Percentiles rank a stretch among this genome's conserved stretches.
phyloP scores from a whole-genome alignment of 805 yeast species.

The Yamadazyma sp. region DNA sequence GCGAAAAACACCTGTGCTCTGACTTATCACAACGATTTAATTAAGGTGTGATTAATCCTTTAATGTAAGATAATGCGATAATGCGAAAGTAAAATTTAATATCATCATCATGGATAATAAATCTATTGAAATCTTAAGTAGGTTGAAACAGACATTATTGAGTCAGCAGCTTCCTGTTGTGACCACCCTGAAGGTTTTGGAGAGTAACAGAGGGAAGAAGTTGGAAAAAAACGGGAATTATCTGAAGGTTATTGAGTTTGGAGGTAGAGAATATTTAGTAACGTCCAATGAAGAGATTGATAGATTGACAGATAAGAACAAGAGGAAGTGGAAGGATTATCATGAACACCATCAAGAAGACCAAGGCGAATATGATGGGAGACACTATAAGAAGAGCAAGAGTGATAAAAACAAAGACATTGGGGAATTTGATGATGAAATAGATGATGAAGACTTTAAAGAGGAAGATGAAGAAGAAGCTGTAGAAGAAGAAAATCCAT shows the following conservation, averaged over 20 bases:
- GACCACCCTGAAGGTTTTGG: slow-evolving; percentile 8
- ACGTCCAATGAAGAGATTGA: slow-evolving; percentile 35
- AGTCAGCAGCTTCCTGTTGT: slow-evolving; percentile 13
- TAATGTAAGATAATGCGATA: too few species aligned
- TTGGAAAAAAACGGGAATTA: slow-evolving; percentile 19
- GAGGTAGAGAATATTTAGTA: slow-evolving; percentile 33
- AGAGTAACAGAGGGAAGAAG: slow-evolving; percentile 33
- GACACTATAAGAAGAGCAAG: slow-evolving; percentile 4
- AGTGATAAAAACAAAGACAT: slow-evolving; percentile 13
- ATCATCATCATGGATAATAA: slow-evolving; percentile 29
- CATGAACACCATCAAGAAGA: slow-evolving; percentile 10
- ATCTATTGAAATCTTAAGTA: slow-evolving; percentile 35
- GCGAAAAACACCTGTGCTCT: too few species aligned
- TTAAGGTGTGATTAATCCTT: too few species aligned
- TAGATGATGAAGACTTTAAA: slow-evolving; percentile 13
- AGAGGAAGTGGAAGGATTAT: slow-evolving; percentile 34
- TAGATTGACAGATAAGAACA: slow-evolving; percentile 22
- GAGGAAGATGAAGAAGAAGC: slow-evolving; percentile 11
- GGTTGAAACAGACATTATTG: slow-evolving; percentile 33
- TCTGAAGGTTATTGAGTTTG: slow-evolving; percentile 38
- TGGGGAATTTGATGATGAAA: slow-evolving; percentile 7
- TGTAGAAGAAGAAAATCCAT: slow-evolving; percentile 27
- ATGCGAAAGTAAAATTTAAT: too few species aligned
- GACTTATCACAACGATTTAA: too few species aligned
- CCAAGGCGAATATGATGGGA: slow-evolving; percentile 11